phyloP scores from a whole-genome alignment of 2,329 filamentous ascomycete genomes.

The Penicillium sp. region DNA sequence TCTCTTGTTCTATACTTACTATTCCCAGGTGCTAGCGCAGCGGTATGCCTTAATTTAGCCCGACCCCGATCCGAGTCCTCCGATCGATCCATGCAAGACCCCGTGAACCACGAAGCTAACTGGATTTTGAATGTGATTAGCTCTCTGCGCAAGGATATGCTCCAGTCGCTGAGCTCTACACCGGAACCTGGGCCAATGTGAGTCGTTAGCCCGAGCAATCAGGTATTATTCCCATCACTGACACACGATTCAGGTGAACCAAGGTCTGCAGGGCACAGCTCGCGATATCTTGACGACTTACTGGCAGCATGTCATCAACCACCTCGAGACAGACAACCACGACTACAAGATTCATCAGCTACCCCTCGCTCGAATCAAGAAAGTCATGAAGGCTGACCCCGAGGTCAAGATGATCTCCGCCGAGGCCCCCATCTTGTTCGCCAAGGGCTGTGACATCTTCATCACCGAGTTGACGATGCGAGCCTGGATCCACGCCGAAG shows the following conservation, averaged over 20 bases:
- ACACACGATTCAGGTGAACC: constrained; percentile 72
- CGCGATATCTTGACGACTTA: constrained; percentile 98
- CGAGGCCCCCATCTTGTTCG: constrained; percentile 95
- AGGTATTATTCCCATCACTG: not conserved
- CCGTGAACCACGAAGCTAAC: constrained; percentile 21
- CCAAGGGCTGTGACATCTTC: constrained; percentile 98
- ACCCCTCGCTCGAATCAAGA: constrained; percentile 97
- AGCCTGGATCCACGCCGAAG: constrained; percentile 98
- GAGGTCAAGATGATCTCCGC: constrained; percentile 99
- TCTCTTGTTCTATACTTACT: constrained; percentile 19
- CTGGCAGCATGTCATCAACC: constrained; percentile 98
- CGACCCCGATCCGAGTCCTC: not conserved
- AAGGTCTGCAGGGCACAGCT: constrained; percentile 89
- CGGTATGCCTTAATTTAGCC: constrained; percentile 58
- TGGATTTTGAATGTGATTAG: constrained; percentile 54
- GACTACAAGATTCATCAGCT: constrained; percentile 99
- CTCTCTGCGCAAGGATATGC: constrained; percentile 86
- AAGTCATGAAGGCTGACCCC: constrained; percentile 99
- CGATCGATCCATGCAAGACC: constrained; percentile 8
- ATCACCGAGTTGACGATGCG: constrained; percentile 99
- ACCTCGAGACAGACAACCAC: constrained; percentile 91
- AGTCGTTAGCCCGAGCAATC: constrained; percentile 38
- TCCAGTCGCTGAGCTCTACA: constrained; percentile 88
- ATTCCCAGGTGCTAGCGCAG: constrained; percentile 67
- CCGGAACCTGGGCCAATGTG: constrained; percentile 94